These are phyloP conservation scores for Kwoniella botswanensis DNA, from an alignment of 768 basidiomycete genomes.

Conservation along the genomic window DNA sequence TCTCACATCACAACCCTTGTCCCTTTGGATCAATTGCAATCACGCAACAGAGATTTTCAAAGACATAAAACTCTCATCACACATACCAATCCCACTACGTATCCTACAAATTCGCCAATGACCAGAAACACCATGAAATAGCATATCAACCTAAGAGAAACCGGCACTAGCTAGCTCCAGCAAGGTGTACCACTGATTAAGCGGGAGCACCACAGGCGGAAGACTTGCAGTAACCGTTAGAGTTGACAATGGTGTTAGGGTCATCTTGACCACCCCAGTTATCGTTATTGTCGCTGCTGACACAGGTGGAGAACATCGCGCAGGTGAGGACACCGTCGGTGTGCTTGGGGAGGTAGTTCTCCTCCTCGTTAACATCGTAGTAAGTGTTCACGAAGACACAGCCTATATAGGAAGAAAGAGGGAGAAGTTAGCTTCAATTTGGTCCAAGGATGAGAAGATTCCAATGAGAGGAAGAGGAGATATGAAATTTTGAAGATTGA, in stretches of 20 bases:
- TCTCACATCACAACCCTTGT: too few species aligned
- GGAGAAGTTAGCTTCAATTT: neutral
- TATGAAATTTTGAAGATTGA: neutral
- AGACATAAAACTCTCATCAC: neutral
- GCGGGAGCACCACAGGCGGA: conserved; percentile 24
- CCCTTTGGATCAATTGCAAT: too few species aligned
- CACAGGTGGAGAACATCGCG: conserved; percentile 42
- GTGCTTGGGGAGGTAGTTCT: conserved; percentile 41
- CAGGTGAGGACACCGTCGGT: conserved; percentile 39
- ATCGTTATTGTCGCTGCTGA: conserved; percentile 34
- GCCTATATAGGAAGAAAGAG: neutral
- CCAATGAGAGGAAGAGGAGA: neutral
- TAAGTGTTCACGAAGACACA: conserved; percentile 39
- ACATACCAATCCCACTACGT: neutral
- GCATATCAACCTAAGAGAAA: neutral
- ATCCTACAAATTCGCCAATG: neutral
- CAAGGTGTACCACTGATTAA: neutral
- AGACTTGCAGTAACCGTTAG: conserved; percentile 47
- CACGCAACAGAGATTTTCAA: too few species aligned
- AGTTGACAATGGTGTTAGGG: conserved; percentile 40
- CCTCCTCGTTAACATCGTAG: conserved; percentile 34
- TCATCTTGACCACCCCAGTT: conserved; percentile 46
- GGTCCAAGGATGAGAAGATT: neutral
- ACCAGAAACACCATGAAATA: neutral
- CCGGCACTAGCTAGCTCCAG: neutral